phyloP scores from a whole-genome alignment of 1,284 basidiomycete genomes.

The Fomes fomentarius region DNA sequence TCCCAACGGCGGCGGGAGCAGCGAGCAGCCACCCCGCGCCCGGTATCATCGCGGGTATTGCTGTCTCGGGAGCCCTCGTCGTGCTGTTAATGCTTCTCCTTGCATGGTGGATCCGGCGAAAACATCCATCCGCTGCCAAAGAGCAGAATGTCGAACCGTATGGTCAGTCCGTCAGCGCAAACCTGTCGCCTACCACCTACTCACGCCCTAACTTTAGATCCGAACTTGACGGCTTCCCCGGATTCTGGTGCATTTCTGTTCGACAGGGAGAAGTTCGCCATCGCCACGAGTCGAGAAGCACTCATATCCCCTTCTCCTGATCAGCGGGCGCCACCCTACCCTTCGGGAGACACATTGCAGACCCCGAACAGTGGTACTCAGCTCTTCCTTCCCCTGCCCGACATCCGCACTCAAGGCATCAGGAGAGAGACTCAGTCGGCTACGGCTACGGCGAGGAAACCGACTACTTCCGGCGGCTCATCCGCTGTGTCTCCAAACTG shows the following conservation, averaged over 20 bases:
- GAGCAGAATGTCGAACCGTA: background rate
- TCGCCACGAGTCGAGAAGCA: background rate
- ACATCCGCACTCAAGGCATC: background rate
- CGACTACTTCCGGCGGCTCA: background rate
- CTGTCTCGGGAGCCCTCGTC: background rate
- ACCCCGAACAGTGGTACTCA: background rate
- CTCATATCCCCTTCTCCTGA: background rate
- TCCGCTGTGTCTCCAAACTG: background rate
- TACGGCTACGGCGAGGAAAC: background rate
- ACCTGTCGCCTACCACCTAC: too few relatives aligned
- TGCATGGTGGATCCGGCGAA: background rate
- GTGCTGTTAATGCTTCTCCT: background rate
- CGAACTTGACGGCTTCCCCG: background rate
- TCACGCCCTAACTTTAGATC: background rate
- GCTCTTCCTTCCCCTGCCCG: background rate
- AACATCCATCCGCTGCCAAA: background rate
- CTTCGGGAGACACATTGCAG: background rate
- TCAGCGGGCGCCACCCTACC: background rate
- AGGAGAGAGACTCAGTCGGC: background rate
- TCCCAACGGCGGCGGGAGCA: background rate
- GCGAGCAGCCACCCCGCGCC: background rate
- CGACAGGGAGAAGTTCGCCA: background rate
- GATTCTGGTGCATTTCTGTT: background rate
- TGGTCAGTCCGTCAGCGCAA: background rate
- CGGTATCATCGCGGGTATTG: slow-evolving; percentile 2